Evolutionary conservation across 2,329 filamentous ascomycete genomes (phyloP), one percentile per base, ranked within the genome.

Genomic region (Alternaria triticimaculans): DNA sequence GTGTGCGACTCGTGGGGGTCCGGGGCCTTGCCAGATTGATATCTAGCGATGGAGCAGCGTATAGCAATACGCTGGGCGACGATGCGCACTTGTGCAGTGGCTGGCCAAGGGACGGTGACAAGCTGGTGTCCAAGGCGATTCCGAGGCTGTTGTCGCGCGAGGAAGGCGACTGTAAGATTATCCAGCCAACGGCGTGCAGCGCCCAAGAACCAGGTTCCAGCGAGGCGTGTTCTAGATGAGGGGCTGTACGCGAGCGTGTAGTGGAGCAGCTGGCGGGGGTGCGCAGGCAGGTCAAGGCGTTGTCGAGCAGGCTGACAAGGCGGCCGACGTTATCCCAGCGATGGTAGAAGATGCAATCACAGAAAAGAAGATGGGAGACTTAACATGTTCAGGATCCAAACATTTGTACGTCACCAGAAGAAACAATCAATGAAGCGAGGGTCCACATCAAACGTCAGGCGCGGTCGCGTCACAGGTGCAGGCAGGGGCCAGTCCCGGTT

Each of bases 281-380:
- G 37, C 71, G 65, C 69, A 46, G 62, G 59, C 54, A 57, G 68
- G 68, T 56, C 67, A 62, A 33, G 60, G 72, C 70, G 66, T 37
- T 30, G 60, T 55, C 49, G 49, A 44, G 44, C 56, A 53, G 33
- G 26, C 58, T 61, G 63, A 21, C 44, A 57, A 48, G 43, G 37
- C n/a, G 21, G 20, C 37, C 37, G 15, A 26, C 49, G 30, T 20
- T 5, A 20, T 18, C 25, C 14, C 18, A 51, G 44, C 25, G 18
- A 51, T 18, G 37, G 33, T 37, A 43, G 43, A 6, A 21, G 46
- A 56, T 45, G 14, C 7, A 18, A 15, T 1, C 26, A 54, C 37
- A 9, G 37, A 25, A 51, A 20, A 30, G 21, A 41, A 55, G 33
- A 49, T 6, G 15, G 33, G 33, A 37, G 15, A 37, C 33, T 37